Base-by-base conservation (phyloP, 2,329 filamentous ascomycete species). In the Cladophialophora psammophila region DNA sequence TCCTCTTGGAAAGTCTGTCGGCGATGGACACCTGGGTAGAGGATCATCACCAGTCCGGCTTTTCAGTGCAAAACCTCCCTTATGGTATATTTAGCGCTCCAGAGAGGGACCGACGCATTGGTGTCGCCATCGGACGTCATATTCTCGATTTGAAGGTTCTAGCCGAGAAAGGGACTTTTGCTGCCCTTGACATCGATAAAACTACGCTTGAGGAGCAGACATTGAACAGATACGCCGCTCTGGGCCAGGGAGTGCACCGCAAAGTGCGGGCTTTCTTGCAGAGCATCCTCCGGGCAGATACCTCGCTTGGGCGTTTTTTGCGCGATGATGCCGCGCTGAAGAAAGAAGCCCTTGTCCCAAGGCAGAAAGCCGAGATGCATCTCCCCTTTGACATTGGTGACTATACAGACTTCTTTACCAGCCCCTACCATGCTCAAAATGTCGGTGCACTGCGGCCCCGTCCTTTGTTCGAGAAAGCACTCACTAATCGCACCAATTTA, bases 311-410 rank as follows among this genome's bases (percentile, higher is more conserved):
- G 18, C 9, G 45, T 56, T 15, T 61, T 7, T 35, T 65, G 32
- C 63, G 63, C 18, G 64, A 66, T n/a, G 57, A 63, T 40, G 18
- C 57, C 9, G 40, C 3, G 4, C 52, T 18, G 7, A 48, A 38
- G 18, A 31, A 35, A n/a, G 20, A 12, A 38, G 52, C 31, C 9
- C 42, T 66, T 10, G 31, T 58, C 18, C 57, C 52, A 6, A 7
- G 87, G 12, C 68, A 76, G 40, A 73, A 78, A 40, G 81, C 83
- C 18, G 76, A 76, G 3, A 76, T 87, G 71, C 83, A 88, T 72
- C 73, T 89, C 0, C 88, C 88, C 0, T 76, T 90, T 50, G 75
- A 78, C 3, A 82, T 87, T 26, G 80, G 80, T 6, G 86, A 86
- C 50, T 90, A 88, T 72, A 85, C 80, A 53, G 87, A 88, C 74